Conservation (phyloP, 768 basidiomycete genomes). For the Leccinellum rugosiceps region DNA sequence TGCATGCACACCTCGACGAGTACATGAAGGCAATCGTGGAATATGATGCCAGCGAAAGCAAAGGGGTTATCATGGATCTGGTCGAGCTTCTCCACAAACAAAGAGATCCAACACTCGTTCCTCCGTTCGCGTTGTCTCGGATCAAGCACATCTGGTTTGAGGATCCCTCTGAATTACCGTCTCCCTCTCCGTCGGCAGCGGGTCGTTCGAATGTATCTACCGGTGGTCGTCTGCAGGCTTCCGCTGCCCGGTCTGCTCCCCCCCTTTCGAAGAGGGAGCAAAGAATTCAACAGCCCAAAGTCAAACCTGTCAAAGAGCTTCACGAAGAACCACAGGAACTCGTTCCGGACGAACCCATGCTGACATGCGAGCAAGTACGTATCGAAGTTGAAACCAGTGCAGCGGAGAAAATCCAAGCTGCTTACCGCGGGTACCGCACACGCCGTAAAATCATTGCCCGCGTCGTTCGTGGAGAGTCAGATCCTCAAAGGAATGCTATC, state of each 20-base stretch:
- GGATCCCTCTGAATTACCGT: constrained; percentile 28
- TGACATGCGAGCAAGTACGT: constrained; percentile 14
- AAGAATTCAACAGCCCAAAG: neutral
- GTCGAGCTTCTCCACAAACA: constrained; percentile 23
- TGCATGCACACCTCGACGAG: neutral
- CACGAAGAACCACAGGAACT: constrained; percentile 15
- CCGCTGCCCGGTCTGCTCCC: constrained; percentile 5
- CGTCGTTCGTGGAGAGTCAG: constrained; percentile 10
- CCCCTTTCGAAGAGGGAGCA: neutral
- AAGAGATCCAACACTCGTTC: neutral
- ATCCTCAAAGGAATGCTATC: constrained; percentile 17
- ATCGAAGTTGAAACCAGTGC: constrained; percentile 19
- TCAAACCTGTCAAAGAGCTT: neutral
- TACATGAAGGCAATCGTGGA: constrained; percentile 16
- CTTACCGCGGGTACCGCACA: constrained; percentile 10
- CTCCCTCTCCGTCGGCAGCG: constrained; percentile 5
- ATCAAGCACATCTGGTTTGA: constrained; percentile 33
- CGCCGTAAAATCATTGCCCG: neutral
- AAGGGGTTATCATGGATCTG: constrained; percentile 16
- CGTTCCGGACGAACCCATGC: constrained; percentile 10
- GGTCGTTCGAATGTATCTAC: constrained; percentile 14
- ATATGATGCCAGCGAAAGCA: constrained; percentile 2
- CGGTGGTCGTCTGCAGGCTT: constrained; percentile 15
- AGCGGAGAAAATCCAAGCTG: constrained; percentile 23
- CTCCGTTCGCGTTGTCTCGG: constrained; percentile 1